Evolutionary conservation across 306 rosid genomes (phyloP), one percentile per base, ranked within the genome.

Genomic region (Pachyrhizus erosus): DNA sequence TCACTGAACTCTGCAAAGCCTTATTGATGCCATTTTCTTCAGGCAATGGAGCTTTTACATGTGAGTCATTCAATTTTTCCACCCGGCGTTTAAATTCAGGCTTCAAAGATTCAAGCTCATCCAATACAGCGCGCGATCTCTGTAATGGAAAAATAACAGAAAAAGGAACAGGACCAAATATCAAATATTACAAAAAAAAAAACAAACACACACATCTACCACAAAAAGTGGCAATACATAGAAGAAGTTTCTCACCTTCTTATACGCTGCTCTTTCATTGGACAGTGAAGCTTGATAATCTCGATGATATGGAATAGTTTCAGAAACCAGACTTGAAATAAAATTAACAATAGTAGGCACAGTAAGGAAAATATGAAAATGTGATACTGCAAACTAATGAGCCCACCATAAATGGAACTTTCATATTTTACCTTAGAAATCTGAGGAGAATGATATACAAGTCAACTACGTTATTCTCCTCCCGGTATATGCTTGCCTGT

Each of bases 361-460:
- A 62, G 46, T 62, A 17, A 68, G 78, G 46, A 12, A 17, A 39
- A 10, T 0, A 45, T 20, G 57, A 17, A 72, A 73, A 83, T 27
- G 20, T 57, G 57, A 20, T 43, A 66, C 18, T 10, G 66, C 42
- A 70, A 65, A 15, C 23, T 39, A 48, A 62, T 8, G 9, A 40
- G 70, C 54, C 81, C 21, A 66, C 5, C 26, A 34, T 66, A 66
- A 74, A 12, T 8, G 49, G 20, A 77, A 40, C 7, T 21, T 20
- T 76, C 23, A 64, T 29, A 2, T 34, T 81, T 71, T 90, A 96
- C 99, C 99, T 96, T 67, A 93, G 87, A 86, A 88, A 93, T 92
- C 99, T 91, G 60, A 96, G 86, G 77, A 96, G 99, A 69, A 94
- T 92, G 83, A 96, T 87, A 62, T 92, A 96, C 89, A 96, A 86